A percentile compares a stretch with the other conserved stretches of the same genome.
Conservation (phyloP, 176 grass and related monocot genomes). For the Phoenix roebelenii region DNA sequence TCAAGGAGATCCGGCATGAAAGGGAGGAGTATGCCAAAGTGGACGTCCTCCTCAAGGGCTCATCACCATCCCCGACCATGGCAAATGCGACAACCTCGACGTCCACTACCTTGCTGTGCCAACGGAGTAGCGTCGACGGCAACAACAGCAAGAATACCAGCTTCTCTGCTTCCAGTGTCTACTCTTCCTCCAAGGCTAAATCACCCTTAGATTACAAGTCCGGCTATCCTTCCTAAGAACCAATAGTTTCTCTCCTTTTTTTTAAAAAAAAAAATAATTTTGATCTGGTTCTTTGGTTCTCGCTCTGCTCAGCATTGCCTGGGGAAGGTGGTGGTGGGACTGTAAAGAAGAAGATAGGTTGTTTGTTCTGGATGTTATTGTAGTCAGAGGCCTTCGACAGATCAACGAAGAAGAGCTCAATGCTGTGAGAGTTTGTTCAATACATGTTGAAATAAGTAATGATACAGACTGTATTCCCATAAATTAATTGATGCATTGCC, state of each 20-base stretch:
- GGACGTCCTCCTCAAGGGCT: conserved; percentile 53
- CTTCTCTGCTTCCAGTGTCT: conserved; percentile 28
- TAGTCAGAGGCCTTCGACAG: conserved; percentile 13
- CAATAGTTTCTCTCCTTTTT: background rate
- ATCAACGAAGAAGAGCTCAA: conserved; percentile 11
- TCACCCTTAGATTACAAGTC: conserved; percentile 34
- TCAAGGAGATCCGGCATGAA: conserved; percentile 79
- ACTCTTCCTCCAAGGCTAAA: conserved; percentile 51
- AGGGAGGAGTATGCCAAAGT: conserved; percentile 59
- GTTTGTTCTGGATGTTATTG: conserved; percentile 11
- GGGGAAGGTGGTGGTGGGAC: conserved; percentile 8
- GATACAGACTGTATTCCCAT: conserved; percentile 4
- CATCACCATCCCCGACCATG: background rate
- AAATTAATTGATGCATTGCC: background rate
- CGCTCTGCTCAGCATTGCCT: background rate
- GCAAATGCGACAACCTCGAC: conserved; percentile 16
- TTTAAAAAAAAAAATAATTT: background rate
- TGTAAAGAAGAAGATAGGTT: conserved; percentile 30
- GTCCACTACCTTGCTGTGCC: conserved; percentile 32
- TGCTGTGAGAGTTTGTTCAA: conserved; percentile 18
- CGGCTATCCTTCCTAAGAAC: background rate
- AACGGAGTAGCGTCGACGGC: background rate
- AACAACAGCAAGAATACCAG: conserved; percentile 25
- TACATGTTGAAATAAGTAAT: conserved; percentile 41
- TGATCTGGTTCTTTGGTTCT: background rate